These are phyloP conservation scores for Rosa multiflora DNA, from an alignment of 306 rosid species.

Conservation along the genomic window DNA sequence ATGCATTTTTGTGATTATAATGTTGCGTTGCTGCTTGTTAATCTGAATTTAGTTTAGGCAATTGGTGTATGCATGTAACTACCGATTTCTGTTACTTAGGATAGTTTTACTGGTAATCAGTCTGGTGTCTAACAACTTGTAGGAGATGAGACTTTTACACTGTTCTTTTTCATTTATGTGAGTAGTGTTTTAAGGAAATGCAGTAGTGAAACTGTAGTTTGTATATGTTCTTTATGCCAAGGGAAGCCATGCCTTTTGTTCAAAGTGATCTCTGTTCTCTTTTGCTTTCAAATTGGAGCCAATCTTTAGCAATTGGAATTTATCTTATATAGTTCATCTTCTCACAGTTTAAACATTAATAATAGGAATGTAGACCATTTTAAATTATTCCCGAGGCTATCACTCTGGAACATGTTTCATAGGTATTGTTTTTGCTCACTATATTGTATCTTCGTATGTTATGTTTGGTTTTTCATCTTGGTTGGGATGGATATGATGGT, in stretches of 20 bases:
- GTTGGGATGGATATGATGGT: background rate
- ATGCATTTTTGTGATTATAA: background rate
- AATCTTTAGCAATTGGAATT: background rate
- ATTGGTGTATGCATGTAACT: background rate
- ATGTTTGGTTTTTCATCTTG: background rate
- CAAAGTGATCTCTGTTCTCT: background rate
- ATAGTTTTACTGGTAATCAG: background rate
- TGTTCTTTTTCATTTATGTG: background rate
- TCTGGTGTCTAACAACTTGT: background rate
- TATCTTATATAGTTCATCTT: no score
- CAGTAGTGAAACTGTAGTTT: background rate
- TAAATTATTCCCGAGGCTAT: no score
- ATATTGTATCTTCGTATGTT: background rate
- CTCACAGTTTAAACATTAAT: no score
- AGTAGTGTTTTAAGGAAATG: background rate
- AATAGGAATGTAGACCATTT: no score
- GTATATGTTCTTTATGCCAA: background rate
- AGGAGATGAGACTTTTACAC: background rate
- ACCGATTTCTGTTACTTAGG: background rate
- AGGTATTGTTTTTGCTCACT: constrained; percentile 46
- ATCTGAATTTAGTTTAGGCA: no score
- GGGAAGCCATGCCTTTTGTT: background rate
- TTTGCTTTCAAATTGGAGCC: background rate
- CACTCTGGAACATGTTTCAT: constrained; percentile 95
- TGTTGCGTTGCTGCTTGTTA: background rate